Conservation (phyloP, 129 eudicot genomes). For the Flaveria sonorensis region DNA sequence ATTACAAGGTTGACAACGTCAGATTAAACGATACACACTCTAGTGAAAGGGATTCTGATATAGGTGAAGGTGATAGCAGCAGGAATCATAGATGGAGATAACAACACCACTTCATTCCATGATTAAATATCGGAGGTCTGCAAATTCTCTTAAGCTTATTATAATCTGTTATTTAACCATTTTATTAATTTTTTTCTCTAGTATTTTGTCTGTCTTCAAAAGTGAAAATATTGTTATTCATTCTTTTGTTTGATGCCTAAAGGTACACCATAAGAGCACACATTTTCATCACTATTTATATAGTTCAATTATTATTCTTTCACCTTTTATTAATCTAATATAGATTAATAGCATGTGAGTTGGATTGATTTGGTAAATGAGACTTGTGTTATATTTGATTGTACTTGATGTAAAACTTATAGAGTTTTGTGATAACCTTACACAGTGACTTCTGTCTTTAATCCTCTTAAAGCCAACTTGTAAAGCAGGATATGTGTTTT, state of each 20-base stretch:
- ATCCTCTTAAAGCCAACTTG: no score
- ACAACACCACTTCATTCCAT: constrained; percentile 3
- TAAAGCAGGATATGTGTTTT: no score
- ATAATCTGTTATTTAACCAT: constrained; percentile 30
- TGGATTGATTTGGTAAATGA: background rate
- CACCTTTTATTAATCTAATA: background rate
- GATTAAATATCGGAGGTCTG: constrained; percentile 31
- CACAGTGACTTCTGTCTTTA: no score
- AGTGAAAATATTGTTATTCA: constrained; percentile 15
- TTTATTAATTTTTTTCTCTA: background rate
- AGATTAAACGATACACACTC: constrained; percentile 42
- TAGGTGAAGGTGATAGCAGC: constrained; percentile 58
- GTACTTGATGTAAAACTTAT: background rate
- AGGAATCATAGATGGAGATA: constrained; percentile 50
- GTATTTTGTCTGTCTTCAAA: constrained; percentile 29
- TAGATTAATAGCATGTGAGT: no score
- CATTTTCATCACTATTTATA: constrained; percentile 17
- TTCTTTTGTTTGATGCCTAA: constrained; percentile 33
- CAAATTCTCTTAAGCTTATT: constrained; percentile 27
- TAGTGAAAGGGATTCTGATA: constrained; percentile 55
- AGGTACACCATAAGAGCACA: constrained; percentile 18
- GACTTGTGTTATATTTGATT: background rate
- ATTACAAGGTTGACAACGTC: constrained; percentile 40
- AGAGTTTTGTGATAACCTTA: no score
- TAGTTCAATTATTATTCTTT: constrained; percentile 27